Evolutionary conservation across 768 basidiomycete genomes (phyloP).

Genomic region (Rhodotorula taiwanensis): DNA sequence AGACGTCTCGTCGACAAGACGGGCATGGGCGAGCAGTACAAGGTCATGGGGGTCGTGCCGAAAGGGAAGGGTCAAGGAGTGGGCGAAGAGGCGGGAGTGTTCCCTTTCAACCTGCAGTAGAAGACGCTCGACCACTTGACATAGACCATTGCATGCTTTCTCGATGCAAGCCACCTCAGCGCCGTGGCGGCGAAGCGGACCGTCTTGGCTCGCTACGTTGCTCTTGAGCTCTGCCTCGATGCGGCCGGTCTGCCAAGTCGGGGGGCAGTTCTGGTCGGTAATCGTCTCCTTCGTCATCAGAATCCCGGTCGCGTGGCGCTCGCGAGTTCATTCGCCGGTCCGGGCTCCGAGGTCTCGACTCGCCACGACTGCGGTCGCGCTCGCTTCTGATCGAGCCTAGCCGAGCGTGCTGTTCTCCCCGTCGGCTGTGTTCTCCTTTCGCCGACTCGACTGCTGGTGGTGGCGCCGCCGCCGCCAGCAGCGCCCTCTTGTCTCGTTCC

Average conservation of each 20-base stretch:
- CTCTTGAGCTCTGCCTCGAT: too few relatives aligned
- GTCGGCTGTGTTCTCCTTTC: not conserved
- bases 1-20: slow-evolving; percentile 64
- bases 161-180: too few relatives aligned
- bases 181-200: too few relatives aligned
- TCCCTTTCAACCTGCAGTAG: slow-evolving; percentile 29
- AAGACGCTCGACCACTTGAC: too few relatives aligned
- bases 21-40: slow-evolving; percentile 83
- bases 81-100: slow-evolving; percentile 8
- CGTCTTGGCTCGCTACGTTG: too few relatives aligned
- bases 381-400: too few relatives aligned
- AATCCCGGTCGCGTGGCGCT: too few relatives aligned
- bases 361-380: too few relatives aligned
- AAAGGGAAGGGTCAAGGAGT: slow-evolving; percentile 15
- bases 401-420: not conserved
- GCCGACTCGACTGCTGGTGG: too few relatives aligned
- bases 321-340: too few relatives aligned
- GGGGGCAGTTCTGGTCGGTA: not conserved
- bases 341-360: too few relatives aligned
- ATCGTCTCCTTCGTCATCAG: not conserved
- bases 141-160: not conserved
- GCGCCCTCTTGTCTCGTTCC: slow-evolving; percentile 9
- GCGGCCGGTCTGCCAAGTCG: too few relatives aligned
- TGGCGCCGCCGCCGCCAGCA: not conserved
- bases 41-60: slow-evolving; percentile 60